Conservation (phyloP, 1,284 basidiomycete genomes). For the Microbotryum saponariae region DNA sequence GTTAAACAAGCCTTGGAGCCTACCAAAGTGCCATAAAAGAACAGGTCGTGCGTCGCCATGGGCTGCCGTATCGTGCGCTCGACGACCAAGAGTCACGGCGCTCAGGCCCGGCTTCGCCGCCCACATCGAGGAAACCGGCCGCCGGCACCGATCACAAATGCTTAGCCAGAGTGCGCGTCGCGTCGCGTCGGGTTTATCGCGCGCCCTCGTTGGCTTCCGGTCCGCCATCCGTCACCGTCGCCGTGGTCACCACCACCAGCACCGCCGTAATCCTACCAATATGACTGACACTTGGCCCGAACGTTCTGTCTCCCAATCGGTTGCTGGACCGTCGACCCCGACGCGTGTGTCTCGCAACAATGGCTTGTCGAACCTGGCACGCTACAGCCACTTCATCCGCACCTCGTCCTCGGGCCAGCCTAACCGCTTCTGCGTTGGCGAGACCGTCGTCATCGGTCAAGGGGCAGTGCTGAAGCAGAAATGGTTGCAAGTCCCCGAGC, state of each 20-base stretch:
- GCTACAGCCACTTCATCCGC: slow-evolving; percentile 17
- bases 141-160: too few species aligned
- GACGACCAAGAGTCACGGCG: too few species aligned
- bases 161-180: too few species aligned
- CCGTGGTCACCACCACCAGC: too few species aligned
- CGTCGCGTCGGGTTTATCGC: too few species aligned
- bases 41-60: slow-evolving; percentile 47
- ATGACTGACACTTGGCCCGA: too few species aligned
- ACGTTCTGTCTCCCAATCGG: too few species aligned
- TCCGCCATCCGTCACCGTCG: too few species aligned
- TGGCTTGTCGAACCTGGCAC: slow-evolving; percentile 16
- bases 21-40: slow-evolving; percentile 75
- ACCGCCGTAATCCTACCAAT: too few species aligned
- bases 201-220: too few species aligned
- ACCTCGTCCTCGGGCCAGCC: background rate
- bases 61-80: background rate
- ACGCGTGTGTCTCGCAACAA: slow-evolving; percentile 18
- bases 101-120: too few species aligned
- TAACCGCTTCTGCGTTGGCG: slow-evolving; percentile 19
- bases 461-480: slow-evolving; percentile 15
- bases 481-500: slow-evolving; percentile 23
- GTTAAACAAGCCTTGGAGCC: background rate
- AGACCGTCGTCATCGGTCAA: slow-evolving; percentile 18
- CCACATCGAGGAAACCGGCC: too few species aligned
- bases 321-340: background rate